Percentiles rank a stretch among this genome's conserved stretches.
Conservation (phyloP, 257 asterid genomes). For the Solanum tacnaense region DNA sequence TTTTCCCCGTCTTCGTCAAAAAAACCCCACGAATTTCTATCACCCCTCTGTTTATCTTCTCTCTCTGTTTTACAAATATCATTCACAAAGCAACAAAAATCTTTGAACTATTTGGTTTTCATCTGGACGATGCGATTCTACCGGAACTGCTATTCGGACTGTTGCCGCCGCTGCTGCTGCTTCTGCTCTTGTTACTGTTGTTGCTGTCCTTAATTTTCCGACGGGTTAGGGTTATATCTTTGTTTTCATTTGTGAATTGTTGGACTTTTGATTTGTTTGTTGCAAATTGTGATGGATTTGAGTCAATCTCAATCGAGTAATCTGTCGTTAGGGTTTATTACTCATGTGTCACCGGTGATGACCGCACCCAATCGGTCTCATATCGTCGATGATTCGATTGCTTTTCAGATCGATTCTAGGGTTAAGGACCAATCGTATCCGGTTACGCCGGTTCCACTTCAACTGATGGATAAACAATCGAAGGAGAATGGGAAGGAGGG, state of each 20-base stretch:
- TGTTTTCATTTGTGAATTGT: neutral
- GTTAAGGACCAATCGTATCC: constrained; percentile 22
- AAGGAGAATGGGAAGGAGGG: constrained; percentile 18
- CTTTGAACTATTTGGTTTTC: neutral
- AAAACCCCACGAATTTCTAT: constrained; percentile 11
- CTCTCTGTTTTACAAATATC: neutral
- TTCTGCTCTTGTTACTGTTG: constrained; percentile 10
- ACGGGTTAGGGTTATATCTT: neutral
- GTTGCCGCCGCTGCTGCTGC: constrained; percentile 10
- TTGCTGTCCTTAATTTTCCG: constrained; percentile 1
- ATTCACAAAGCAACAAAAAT: neutral
- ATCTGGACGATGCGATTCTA: constrained; percentile 20
- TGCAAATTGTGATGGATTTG: constrained; percentile 41
- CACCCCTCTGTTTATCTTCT: neutral
- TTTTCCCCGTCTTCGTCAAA: constrained; percentile 22
- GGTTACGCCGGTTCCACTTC: constrained; percentile 50
- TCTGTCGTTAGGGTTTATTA: constrained; percentile 50
- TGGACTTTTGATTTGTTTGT: neutral
- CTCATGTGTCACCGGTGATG: constrained; percentile 34
- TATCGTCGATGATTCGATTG: constrained; percentile 37
- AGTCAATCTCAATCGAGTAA: constrained; percentile 37
- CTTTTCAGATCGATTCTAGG: constrained; percentile 60
- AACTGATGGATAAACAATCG: constrained; percentile 50
- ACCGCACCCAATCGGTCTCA: constrained; percentile 21
- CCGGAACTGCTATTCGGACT: neutral